Evolutionary conservation across 2,329 filamentous ascomycete genomes (phyloP), one percentile per base, ranked within the genome.

Genomic region (Penicillium sp.): DNA sequence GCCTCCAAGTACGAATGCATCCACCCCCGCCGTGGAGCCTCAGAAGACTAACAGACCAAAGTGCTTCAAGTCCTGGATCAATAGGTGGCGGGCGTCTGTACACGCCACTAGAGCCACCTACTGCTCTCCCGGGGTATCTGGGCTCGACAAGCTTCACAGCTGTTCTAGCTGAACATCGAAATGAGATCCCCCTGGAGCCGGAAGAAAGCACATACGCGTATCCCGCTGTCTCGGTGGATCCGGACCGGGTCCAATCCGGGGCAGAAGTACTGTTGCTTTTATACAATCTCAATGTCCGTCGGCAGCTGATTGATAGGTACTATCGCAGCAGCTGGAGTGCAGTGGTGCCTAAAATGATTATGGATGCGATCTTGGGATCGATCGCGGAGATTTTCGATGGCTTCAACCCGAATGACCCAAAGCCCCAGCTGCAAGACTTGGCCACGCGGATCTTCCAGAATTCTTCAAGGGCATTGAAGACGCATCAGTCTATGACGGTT

Each of bases 111-210:
- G 65, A 70, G 41, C 54, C 61, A 21, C 61, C 61, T 1, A 60
- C 63, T n/a, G 54, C 63, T 33, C 57, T 62, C 7, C 65, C 69
- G 42, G 69, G 70, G 1, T 71, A 71, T 46, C 53, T 72, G 21
- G 69, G 70, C 4, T 69, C 70, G 6, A 71, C 66, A 3, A 71
- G 68, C 31, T 72, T 65, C 42, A 66, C 68, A 4, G 69, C 70
- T 8, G 62, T 71, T 31, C 62, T 72, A 26, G 52, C 64, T 8
- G 70, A 72, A 51, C 66, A 71, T 54, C 62, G 63, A 16, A 63
- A 59, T 45, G 67, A 70, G n/a, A 64, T 70, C 26, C 62, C 66
- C 6, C 64, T 68, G 42, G 69, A 71, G 29, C 55, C 62, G 6
- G 68, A 69, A 9, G 60, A 58, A 28, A 61, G 47, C 47, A 47